Evolutionary conservation across 2,329 filamentous ascomycete genomes (phyloP).

Genomic region (Pyrenophora seminiperda): DNA sequence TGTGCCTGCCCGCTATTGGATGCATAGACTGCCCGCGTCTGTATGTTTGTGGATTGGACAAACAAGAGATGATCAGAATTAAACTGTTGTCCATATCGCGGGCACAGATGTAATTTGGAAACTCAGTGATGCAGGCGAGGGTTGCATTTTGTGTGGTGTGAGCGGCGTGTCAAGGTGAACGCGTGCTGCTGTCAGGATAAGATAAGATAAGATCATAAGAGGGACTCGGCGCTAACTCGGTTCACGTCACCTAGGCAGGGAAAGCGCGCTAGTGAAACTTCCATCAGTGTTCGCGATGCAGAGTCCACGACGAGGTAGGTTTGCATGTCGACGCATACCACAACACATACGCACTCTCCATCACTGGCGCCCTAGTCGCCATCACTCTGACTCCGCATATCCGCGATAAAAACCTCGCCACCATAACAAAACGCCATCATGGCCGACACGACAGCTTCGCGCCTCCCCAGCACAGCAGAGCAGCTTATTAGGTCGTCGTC

Average conservation of each 20-base stretch:
- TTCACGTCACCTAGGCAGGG: background rate
- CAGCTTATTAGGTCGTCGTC: constrained; percentile 52
- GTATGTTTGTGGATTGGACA: no score
- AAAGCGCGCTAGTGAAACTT: constrained; percentile 19
- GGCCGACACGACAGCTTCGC: constrained; percentile 27
- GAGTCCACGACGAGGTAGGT: constrained; percentile 7
- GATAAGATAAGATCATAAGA: constrained; percentile 17
- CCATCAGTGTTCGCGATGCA: constrained; percentile 12
- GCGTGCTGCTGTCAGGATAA: background rate
- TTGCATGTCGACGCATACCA: background rate
- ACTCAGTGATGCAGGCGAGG: background rate
- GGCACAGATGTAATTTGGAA: no score
- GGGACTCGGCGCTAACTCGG: constrained; percentile 1
- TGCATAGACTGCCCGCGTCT: no score
- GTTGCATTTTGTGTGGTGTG: no score
- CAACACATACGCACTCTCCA: constrained; percentile 1
- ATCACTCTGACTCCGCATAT: background rate
- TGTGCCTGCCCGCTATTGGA: no score
- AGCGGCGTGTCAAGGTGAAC: background rate
- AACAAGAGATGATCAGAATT: no score
- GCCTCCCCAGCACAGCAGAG: constrained; percentile 28
- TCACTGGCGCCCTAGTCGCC: background rate
- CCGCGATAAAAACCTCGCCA: background rate
- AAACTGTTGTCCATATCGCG: no score
- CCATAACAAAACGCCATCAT: constrained; percentile 12